A percentile compares a stretch with the other conserved stretches of the same genome.
phyloP scores from a whole-genome alignment of 2,329 filamentous ascomycete genomes.

The Macroventuria anomochaeta region DNA sequence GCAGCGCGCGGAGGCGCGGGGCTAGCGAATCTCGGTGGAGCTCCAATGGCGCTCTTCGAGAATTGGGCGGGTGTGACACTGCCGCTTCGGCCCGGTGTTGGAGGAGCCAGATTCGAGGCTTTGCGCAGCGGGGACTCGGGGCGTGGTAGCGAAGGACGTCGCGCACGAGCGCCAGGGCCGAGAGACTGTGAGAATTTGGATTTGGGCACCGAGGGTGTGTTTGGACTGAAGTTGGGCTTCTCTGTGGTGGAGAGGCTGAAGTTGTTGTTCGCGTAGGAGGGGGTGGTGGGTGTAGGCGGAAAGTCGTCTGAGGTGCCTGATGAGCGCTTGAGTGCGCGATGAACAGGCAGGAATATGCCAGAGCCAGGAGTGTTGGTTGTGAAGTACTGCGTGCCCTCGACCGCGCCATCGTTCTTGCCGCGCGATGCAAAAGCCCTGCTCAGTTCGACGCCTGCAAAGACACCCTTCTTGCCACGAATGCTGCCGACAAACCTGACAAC shows the following conservation, averaged over 20 bases:
- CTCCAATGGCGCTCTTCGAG: slow-evolving; percentile 60
- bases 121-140: slow-evolving; percentile 85
- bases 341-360: slow-evolving; percentile 90
- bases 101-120: slow-evolving; percentile 50
- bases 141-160: slow-evolving; percentile 79
- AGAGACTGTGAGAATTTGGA: slow-evolving; percentile 91
- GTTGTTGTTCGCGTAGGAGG: slow-evolving; percentile 58
- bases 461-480: slow-evolving; percentile 87
- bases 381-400: slow-evolving; percentile 85
- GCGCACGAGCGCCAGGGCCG: slow-evolving; percentile 71
- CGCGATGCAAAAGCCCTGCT: slow-evolving; percentile 77
- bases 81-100: slow-evolving; percentile 59
- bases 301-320: slow-evolving; percentile 63
- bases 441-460: slow-evolving; percentile 92
- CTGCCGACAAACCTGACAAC: slow-evolving; percentile 86
- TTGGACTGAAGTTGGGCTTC: slow-evolving; percentile 46
- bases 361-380: slow-evolving; percentile 76
- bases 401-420: slow-evolving; percentile 96
- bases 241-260: slow-evolving; percentile 65
- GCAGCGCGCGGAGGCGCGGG: slow-evolving; percentile 66
- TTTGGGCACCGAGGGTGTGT: slow-evolving; percentile 70
- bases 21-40: slow-evolving; percentile 66
- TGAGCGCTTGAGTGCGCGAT: slow-evolving; percentile 75
- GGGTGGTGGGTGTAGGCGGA: slow-evolving; percentile 73
- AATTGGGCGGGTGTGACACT: slow-evolving; percentile 62